phyloP scores from a whole-genome alignment of 2,329 filamentous ascomycete species.

The Diaporthe capsici region DNA sequence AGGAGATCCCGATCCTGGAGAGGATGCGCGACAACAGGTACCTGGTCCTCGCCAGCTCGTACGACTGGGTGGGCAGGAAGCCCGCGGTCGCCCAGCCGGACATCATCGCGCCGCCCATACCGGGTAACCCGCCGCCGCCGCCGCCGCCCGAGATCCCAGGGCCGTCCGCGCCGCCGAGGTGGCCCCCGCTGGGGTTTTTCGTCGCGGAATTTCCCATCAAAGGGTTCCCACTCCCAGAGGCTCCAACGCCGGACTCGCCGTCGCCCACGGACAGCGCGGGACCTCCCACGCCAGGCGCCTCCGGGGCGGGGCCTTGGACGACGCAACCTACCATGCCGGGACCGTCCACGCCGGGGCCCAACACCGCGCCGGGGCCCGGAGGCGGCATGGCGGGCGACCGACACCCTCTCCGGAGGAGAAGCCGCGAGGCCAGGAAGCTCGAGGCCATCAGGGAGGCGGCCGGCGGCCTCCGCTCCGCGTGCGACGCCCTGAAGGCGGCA shows the following conservation, averaged over 20 bases:
- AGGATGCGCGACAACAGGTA: neutral
- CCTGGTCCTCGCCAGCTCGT: neutral
- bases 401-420: too few species aligned
- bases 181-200: neutral
- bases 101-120: neutral
- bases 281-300: too few species aligned
- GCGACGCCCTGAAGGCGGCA: neutral
- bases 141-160: too few species aligned
- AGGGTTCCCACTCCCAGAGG: neutral
- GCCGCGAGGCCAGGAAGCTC: neutral
- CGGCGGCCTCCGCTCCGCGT: neutral
- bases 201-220: neutral
- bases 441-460: neutral
- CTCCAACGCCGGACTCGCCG: too few species aligned
- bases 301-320: neutral
- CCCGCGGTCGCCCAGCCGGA: neutral
- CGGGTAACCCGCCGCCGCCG: too few species aligned
- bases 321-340: neutral
- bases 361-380: neutral
- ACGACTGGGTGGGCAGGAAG: neutral
- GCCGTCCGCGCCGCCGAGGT: neutral
- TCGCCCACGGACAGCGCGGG: too few species aligned
- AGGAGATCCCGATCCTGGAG: neutral
- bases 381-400: neutral
- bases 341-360: neutral